Base-by-base conservation (phyloP, 2,329 filamentous ascomycete genomes). In the Fusarium torreyae region DNA sequence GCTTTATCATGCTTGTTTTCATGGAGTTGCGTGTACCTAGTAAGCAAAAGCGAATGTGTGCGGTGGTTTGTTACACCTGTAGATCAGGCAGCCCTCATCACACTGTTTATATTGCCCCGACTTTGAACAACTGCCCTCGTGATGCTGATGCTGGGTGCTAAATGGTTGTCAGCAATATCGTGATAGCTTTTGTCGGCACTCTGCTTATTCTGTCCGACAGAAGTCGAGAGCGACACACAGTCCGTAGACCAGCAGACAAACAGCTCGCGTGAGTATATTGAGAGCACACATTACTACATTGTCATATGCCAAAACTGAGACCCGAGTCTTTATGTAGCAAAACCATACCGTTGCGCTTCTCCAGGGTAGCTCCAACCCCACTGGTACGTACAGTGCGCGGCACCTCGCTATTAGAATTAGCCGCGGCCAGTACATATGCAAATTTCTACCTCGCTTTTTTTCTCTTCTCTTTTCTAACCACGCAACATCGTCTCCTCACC, bases 401-500 rank as follows among this genome's bases (percentile, higher is more conserved):
- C 17, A 28, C 39, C 31, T 63, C 57, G 44, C 66, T 45, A 20
- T 20, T 20, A 20, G 18, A 67, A 69, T 38, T 40, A 36, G 33
- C 40, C 20, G 63, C 63, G 66, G 48, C 66, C 63, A 67, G 28
- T 63, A 49, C 44, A 57, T 63, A 52, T 44, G 43, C 52, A 67
- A 70, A 52, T 36, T 63, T 57, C 44, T 42, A 24, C 33, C 38
- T 34, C 39, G 24, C 44, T 33, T 49, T 49, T 26, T 34, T 42
- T 62, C 24, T 58, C 50, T 61, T 55, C 44, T 62, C 57, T 63
- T 69, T 63, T 69, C 68, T 66, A 70, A 70, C 57, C 68, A 79
- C 64, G 78, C 79, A 81, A 76, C 77, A 72, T 66, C 60, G 63
- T 71, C 63, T 70, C 70, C 71, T 72, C 73, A 68, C 57, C 60